phyloP scores from a whole-genome alignment of 257 asterid species.

The Ajuga chamaepitys region DNA sequence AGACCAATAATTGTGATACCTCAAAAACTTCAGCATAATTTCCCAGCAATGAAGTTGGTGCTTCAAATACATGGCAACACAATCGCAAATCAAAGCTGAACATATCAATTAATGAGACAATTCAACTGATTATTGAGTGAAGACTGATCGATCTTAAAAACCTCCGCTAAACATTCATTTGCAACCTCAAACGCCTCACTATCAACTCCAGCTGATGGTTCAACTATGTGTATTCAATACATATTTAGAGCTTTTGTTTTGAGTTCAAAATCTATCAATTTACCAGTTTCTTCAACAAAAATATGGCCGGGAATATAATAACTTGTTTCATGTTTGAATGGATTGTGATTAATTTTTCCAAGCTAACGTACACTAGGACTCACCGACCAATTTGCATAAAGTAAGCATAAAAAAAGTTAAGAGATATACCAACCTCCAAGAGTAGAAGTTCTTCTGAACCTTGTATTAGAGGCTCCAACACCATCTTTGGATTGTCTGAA shows the following conservation, averaged over 20 bases:
- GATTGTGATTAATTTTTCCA: no score
- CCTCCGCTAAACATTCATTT: conserved; percentile 66
- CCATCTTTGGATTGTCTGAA: conserved; percentile 55
- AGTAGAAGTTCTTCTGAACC: conserved; percentile 85
- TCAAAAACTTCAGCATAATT: conserved; percentile 21
- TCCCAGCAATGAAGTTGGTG: conserved; percentile 29
- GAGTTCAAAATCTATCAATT: no score
- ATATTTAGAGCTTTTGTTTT: no score
- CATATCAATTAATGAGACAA: conserved; percentile 43
- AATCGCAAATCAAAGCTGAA: conserved; percentile 31
- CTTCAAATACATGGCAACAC: conserved; percentile 26
- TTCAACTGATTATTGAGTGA: conserved; percentile 27
- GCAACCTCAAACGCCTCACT: conserved; percentile 72
- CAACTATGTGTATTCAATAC: conserved; percentile 37
- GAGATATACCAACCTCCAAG: conserved; percentile 61
- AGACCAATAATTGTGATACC: conserved; percentile 25
- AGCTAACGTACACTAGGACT: no score
- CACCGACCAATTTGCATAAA: no score
- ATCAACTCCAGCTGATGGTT: conserved; percentile 61
- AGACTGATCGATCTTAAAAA: conserved; percentile 56
- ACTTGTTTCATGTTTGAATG: no score
- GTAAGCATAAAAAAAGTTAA: neutral
- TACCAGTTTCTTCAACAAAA: no score
- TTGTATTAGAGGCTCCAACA: conserved; percentile 69
- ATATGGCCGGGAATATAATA: no score